These are phyloP conservation scores for Trypanosoma theileri DNA, from an alignment of 208 protist genomes.

Conservation along the genomic window DNA sequence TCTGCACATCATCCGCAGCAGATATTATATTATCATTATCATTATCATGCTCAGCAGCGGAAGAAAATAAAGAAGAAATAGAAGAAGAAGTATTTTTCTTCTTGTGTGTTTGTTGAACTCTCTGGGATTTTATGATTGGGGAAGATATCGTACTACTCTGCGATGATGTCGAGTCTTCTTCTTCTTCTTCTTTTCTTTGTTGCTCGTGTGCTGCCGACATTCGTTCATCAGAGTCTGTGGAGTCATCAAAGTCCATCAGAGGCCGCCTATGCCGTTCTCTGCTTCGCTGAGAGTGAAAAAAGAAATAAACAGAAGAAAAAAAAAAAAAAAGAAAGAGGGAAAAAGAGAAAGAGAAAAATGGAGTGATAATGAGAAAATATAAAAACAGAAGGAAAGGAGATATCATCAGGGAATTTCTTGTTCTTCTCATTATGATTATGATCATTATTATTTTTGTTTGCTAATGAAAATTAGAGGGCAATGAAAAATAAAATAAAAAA, in stretches of 20 bases:
- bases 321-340: constrained; percentile 20
- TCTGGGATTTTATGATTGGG: too few relatives aligned
- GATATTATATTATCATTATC: not conserved
- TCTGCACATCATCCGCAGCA: not conserved
- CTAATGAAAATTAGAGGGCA: too few relatives aligned
- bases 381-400: constrained; percentile 14
- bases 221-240: constrained; percentile 5
- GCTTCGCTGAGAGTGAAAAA: not conserved
- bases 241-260: constrained; percentile 27
- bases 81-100: too few relatives aligned
- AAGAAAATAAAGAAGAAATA: too few relatives aligned
- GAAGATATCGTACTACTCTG: too few relatives aligned
- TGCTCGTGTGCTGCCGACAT: not conserved
- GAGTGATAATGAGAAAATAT: not conserved
- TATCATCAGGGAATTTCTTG: not conserved
- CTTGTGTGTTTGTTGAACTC: too few relatives aligned
- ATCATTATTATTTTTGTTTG: too few relatives aligned
- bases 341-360: constrained; percentile 24
- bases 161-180: not conserved
- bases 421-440: too few relatives aligned
- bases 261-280: not conserved
- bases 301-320: constrained; percentile 20
- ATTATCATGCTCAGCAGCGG: not conserved
- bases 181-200: not conserved
- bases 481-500: too few relatives aligned